phyloP scores from a whole-genome alignment of 2,329 filamentous ascomycete genomes.

The Claviceps spartinae region DNA sequence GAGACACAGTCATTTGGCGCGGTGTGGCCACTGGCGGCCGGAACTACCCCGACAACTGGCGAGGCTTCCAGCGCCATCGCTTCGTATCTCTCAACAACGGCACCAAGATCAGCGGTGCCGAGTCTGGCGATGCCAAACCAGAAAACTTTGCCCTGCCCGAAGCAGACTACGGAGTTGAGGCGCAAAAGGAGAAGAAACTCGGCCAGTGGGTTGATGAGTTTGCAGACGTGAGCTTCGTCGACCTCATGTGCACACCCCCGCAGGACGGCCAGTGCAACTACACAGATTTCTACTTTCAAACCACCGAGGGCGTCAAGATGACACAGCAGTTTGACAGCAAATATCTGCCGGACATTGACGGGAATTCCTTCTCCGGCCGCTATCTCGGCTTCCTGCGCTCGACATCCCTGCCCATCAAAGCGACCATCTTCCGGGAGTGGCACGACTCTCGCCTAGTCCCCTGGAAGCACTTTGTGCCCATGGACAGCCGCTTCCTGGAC shows the following conservation, averaged over 20 bases:
- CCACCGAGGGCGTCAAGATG: conserved; percentile 27
- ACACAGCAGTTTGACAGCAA: conserved; percentile 47
- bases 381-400: conserved; percentile 57
- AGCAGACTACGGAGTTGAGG: conserved; percentile 31
- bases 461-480: conserved; percentile 72
- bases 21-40: conserved; percentile 53
- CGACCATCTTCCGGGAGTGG: conserved; percentile 69
- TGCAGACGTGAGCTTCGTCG: conserved; percentile 38
- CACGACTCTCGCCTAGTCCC: conserved; percentile 60
- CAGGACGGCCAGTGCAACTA: conserved; percentile 30
- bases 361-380: conserved; percentile 55
- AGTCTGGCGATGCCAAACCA: conserved; percentile 26
- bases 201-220: conserved; percentile 35
- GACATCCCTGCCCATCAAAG: conserved; percentile 60
- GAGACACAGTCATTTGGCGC: conserved; percentile 44
- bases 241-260: conserved; percentile 36
- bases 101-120: conserved; percentile 39
- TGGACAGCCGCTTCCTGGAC: conserved; percentile 62
- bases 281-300: conserved; percentile 31
- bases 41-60: conserved; percentile 51
- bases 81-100: conserved; percentile 62
- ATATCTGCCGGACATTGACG: conserved; percentile 65
- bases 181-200: conserved; percentile 30
- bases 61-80: conserved; percentile 59
- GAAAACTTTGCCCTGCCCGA: conserved; percentile 42